Base-by-base conservation (phyloP, 768 basidiomycete genomes). In the Lactarius tabidus region DNA sequence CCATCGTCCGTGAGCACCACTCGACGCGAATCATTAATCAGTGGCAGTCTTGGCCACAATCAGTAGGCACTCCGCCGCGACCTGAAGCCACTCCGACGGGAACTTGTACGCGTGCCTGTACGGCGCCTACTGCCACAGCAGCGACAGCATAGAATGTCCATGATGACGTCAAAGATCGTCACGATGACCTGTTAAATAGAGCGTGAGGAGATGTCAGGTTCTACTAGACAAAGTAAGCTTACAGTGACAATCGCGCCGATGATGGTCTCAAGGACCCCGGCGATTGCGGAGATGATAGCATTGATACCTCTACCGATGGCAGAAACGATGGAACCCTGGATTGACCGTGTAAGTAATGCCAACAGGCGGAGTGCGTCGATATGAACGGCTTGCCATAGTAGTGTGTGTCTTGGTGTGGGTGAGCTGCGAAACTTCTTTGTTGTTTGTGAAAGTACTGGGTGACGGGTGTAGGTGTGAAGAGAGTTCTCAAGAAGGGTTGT, bases 301-400 rank as follows among this genome's bases (percentile, higher is more conserved):
- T 83, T 83, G 64, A 89, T 83, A 31, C 80, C 86, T 57, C 74
- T 70, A 26, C 85, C 87, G 52, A 90, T 89, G 29, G 87, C 81
- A 71, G 86, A 88, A 72, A 88, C 76, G 59, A 87, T 78, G 28
- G 85, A 79, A 58, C 85, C 86, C 87, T 87, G n/a, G 28, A 35
- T 31, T 10, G n/a, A n/a, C n/a, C n/a, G 31, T 2, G 39, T 6
- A 7, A 31, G 15, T 4, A 15, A 26, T 10, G 23, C 23, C 45
- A 48, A 4, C 12, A n/a, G 45, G n/a, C 45, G n/a, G 45, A 6
- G 23, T 0, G 12, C 12, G 48, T 51, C 14, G 48, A 26, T n/a
- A 51, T 51, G 48, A 51, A 51, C 23, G n/a, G 33, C 48, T 1
- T 26, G 14, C 48, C 48, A 51, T 51, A n/a, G 43, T 45, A n/a